phyloP scores from a whole-genome alignment of 345 rosid genomes.

The Odontarrhena argentea region DNA sequence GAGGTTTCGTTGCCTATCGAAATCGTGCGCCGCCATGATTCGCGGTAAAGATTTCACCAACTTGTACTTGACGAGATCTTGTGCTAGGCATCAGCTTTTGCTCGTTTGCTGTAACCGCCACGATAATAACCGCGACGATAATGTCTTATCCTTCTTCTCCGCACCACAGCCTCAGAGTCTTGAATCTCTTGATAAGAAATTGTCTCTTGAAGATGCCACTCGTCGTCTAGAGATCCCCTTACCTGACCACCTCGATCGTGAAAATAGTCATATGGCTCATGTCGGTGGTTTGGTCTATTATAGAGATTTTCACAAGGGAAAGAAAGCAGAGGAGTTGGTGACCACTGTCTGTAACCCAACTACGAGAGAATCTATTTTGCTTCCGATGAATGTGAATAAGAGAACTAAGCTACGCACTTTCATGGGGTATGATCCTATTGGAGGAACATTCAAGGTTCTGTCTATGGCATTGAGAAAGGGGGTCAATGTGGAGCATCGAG shows the following conservation, averaged over 20 bases:
- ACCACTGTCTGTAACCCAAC: background rate
- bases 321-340: background rate
- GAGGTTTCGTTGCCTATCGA: background rate
- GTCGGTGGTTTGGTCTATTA: background rate
- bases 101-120: background rate
- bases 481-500: background rate
- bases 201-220: background rate
- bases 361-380: background rate
- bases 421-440: background rate
- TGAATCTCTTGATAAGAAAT: background rate
- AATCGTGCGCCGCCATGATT: background rate
- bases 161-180: background rate
- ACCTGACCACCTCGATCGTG: no score
- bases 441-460: background rate
- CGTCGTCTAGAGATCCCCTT: background rate
- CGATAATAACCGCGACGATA: no score
- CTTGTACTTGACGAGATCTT: no score
- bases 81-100: background rate
- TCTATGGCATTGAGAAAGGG: background rate
- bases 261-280: no score
- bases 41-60: background rate
- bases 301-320: background rate
- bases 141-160: background rate
- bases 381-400: background rate
- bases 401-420: background rate